These are phyloP conservation scores for Liquidambar formosana DNA, from an alignment of 164 flowering plant species.

Conservation along the genomic window DNA sequence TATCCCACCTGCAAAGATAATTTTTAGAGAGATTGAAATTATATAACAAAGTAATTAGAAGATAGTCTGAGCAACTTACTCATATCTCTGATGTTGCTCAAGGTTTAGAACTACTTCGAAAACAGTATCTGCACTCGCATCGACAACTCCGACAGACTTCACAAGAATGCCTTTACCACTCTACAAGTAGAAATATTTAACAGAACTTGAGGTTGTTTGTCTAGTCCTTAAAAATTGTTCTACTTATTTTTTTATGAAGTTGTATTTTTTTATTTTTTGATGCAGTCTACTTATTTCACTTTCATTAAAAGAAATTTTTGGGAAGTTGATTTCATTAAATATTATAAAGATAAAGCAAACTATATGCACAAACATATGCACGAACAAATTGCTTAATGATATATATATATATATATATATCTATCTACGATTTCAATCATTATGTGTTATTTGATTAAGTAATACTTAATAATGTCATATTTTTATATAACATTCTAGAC, in stretches of 20 bases:
- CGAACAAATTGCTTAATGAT: no score
- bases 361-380: no score
- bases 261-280: no score
- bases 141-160: slow-evolving; percentile 83
- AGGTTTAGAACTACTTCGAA: slow-evolving; percentile 75
- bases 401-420: no score
- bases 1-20: slow-evolving; percentile 85
- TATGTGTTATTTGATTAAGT: no score
- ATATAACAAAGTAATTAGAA: slow-evolving; percentile 15
- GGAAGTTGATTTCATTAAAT: no score
- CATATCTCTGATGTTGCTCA: slow-evolving; percentile 75
- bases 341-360: no score
- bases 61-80: slow-evolving; percentile 47
- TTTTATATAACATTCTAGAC: no score
- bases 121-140: slow-evolving; percentile 80
- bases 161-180: slow-evolving; percentile 65
- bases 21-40: slow-evolving; percentile 22
- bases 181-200: slow-evolving; percentile 35
- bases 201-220: neutral
- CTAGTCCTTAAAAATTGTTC: neutral
- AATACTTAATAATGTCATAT: no score
- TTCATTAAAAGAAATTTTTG: neutral
- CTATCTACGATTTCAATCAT: no score
- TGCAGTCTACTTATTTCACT: neutral
- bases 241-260: no score